Evolutionary conservation across 495 filamentous ascomycete species (phyloP).

Genomic region (Poronia punctata): DNA sequence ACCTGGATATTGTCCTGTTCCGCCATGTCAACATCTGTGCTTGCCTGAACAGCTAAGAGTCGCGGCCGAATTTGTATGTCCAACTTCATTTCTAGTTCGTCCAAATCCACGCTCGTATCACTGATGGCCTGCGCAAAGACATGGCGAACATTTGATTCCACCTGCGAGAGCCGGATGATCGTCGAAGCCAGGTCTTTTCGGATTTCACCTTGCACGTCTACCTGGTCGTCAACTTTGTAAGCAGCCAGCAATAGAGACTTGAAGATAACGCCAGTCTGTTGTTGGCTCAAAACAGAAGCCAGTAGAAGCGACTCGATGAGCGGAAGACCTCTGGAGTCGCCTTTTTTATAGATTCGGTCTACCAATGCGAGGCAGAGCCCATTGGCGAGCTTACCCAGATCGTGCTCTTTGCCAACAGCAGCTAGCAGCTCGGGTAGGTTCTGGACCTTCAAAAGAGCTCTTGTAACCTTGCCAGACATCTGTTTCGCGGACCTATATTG

Average conservation of each 20-base stretch:
- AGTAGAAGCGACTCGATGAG: conserved; percentile 56
- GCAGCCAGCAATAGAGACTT: conserved; percentile 52
- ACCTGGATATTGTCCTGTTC: conserved; percentile 24
- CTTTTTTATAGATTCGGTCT: conserved; percentile 54
- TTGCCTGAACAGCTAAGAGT: conserved; percentile 22
- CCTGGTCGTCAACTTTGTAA: conserved; percentile 43
- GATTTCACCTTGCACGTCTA: conserved; percentile 39
- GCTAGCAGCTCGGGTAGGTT: conserved; percentile 50
- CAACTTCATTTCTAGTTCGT: conserved; percentile 62
- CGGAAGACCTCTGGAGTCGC: conserved; percentile 48
- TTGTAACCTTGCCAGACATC: conserved; percentile 61
- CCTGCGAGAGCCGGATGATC: conserved; percentile 54
- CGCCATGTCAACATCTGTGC: conserved; percentile 50
- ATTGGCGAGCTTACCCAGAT: conserved; percentile 65
- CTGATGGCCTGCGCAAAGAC: conserved; percentile 53
- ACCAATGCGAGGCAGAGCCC: conserved; percentile 63
- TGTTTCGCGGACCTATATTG: conserved; percentile 63
- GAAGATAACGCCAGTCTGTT: conserved; percentile 54
- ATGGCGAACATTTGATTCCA: conserved; percentile 44
- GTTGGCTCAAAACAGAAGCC: conserved; percentile 51
- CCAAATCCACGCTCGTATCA: conserved; percentile 56
- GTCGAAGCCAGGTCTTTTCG: conserved; percentile 57
- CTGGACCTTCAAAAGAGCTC: conserved; percentile 57
- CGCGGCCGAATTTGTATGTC: conserved; percentile 54
- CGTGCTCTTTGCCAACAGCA: conserved; percentile 56